Evolutionary conservation across 2,329 filamentous ascomycete species (phyloP).

Genomic region (Aspergillus piperis): DNA sequence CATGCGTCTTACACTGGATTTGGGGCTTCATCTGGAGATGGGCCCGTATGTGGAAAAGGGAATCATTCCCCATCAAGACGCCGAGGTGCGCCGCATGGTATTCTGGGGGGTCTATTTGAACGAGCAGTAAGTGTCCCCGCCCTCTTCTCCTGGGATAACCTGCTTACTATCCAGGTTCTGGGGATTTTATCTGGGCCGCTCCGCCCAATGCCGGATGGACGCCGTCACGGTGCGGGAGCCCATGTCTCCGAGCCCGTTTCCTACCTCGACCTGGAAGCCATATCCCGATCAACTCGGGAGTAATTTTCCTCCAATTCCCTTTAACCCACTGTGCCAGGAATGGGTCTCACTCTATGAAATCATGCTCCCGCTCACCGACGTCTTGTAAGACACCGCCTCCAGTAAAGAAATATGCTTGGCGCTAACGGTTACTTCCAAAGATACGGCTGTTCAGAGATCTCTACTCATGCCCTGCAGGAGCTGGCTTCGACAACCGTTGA

Average conservation of each 20-base stretch:
- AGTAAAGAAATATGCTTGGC: background rate
- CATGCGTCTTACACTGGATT: conserved; percentile 48
- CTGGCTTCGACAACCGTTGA: conserved; percentile 12
- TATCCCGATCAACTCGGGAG: conserved; percentile 35
- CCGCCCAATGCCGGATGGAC: conserved; percentile 40
- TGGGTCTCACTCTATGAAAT: conserved; percentile 6
- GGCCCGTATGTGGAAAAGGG: conserved; percentile 43
- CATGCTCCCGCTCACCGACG: conserved; percentile 2
- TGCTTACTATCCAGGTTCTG: conserved; percentile 35
- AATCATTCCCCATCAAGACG: conserved; percentile 42
- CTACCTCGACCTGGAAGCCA: conserved; percentile 28
- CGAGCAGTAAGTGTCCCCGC: conserved; percentile 36
- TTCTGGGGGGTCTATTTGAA: conserved; percentile 50
- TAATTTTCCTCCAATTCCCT: conserved; percentile 10
- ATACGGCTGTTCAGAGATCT: conserved; percentile 38
- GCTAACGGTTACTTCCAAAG: conserved; percentile 14
- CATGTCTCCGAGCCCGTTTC: conserved; percentile 22
- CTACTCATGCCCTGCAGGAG: conserved; percentile 34
- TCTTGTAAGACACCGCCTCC: background rate
- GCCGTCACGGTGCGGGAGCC: conserved; percentile 45
- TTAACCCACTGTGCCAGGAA: background rate
- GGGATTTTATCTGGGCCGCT: conserved; percentile 48
- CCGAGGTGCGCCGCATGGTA: conserved; percentile 41
- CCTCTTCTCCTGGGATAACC: background rate
- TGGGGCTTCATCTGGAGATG: conserved; percentile 47